Evolutionary conservation across 495 filamentous ascomycete genomes (phyloP).

Genomic region (Aspergillus avenaceus): DNA sequence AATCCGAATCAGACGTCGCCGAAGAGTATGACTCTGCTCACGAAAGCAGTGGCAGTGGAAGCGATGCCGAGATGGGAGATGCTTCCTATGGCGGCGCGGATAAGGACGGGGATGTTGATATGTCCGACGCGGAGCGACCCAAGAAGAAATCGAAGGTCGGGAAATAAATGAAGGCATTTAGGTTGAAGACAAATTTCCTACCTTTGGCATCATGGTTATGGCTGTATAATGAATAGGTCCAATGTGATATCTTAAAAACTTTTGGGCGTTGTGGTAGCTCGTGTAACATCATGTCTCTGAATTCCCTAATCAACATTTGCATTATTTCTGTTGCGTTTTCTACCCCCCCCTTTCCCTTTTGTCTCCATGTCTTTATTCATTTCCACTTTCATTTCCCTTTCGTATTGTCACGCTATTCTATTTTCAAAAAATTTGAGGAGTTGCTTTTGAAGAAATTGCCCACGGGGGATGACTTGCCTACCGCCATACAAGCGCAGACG

Average conservation of each 20-base stretch:
- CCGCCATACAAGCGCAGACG: not conserved
- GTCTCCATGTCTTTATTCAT: constrained; percentile 11
- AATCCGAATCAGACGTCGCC: constrained; percentile 88
- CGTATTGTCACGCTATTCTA: not conserved
- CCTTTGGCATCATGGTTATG: not conserved
- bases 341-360: too few relatives aligned
- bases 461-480: too few relatives aligned
- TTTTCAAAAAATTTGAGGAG: too few relatives aligned
- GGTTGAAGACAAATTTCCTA: not conserved
- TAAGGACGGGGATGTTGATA: constrained; percentile 43
- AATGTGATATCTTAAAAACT: constrained; percentile 1
- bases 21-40: constrained; percentile 94
- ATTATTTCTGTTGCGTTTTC: too few relatives aligned
- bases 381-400: not conserved
- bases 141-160: constrained; percentile 67
- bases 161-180: constrained; percentile 17
- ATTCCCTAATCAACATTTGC: too few relatives aligned
- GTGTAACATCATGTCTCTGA: not conserved
- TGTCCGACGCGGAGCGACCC: constrained; percentile 43
- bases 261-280: not conserved
- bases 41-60: constrained; percentile 72
- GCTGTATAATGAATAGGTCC: constrained; percentile 12
- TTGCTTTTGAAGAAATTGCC: too few relatives aligned
- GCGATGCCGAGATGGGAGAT: constrained; percentile 61
- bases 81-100: constrained; percentile 50